These are phyloP conservation scores for Trematosphaeria pertusa DNA, from an alignment of 2,329 filamentous ascomycete genomes.

Conservation along the genomic window DNA sequence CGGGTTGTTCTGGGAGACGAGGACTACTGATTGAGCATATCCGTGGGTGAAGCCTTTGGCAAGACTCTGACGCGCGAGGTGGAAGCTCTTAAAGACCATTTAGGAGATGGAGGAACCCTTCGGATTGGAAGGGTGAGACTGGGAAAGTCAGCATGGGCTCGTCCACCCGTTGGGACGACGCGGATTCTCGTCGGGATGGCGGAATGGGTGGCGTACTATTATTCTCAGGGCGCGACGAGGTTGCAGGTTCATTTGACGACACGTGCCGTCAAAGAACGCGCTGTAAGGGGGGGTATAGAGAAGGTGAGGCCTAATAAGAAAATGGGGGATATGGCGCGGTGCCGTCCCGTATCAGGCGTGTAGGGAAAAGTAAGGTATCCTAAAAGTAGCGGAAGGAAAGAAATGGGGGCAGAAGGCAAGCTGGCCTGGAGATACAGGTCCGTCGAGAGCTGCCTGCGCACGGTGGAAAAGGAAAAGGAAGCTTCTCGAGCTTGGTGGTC, in stretches of 20 bases:
- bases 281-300: constrained; percentile 54
- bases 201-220: constrained; percentile 63
- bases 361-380: constrained; percentile 18
- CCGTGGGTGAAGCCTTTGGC: constrained; percentile 96
- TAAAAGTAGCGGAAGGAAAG: constrained; percentile 13
- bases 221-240: constrained; percentile 65
- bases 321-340: constrained; percentile 21
- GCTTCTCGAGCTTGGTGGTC: constrained; percentile 14
- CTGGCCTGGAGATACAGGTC: constrained; percentile 38
- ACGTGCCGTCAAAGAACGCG: constrained; percentile 88
- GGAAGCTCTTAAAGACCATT: constrained; percentile 80
- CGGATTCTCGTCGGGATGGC: constrained; percentile 9
- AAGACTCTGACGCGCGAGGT: constrained; percentile 96
- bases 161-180: too few species aligned
- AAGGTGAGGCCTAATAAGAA: constrained; percentile 14
- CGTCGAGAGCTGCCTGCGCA: constrained; percentile 21
- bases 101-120: constrained; percentile 75
- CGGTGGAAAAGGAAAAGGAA: constrained; percentile 21
- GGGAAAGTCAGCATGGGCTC: constrained; percentile 27
- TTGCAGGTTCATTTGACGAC: constrained; percentile 99
- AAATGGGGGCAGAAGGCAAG: constrained; percentile 24
- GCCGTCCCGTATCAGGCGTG: constrained; percentile 18
- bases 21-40: constrained; percentile 97
- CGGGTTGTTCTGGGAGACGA: constrained; percentile 71
- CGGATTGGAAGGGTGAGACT: constrained; percentile 61